Evolutionary conservation across 2,329 filamentous ascomycete genomes (phyloP).

Genomic region (Xylaria arbuscula): DNA sequence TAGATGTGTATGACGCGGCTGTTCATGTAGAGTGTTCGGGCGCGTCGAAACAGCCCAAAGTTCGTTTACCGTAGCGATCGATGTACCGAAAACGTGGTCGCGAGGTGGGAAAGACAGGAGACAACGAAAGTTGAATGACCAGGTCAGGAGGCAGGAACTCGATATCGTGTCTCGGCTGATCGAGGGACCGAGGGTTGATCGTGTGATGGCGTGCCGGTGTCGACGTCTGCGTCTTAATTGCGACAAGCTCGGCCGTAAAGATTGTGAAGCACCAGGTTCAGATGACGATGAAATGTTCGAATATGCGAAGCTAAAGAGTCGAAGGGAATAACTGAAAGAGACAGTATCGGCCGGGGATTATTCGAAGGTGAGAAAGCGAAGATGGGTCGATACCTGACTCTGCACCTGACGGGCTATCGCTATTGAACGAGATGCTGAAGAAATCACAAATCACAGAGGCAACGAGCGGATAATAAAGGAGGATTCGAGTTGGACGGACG

Average conservation of each 20-base stretch:
- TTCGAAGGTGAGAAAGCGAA: conserved; percentile 13
- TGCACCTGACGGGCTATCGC: not conserved
- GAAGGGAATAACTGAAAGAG: not conserved
- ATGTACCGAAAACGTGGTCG: not conserved
- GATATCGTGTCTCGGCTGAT: conserved; percentile 22
- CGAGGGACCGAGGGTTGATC: not conserved
- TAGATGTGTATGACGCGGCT: conserved; percentile 5
- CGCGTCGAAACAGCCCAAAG: conserved; percentile 2
- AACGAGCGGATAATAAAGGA: conserved; percentile 15
- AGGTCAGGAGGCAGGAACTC: not conserved
- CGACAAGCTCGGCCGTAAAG: not conserved
- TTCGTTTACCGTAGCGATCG: not conserved
- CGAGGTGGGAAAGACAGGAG: conserved; percentile 12
- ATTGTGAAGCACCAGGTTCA: not conserved
- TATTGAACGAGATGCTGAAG: not conserved
- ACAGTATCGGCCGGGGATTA: not conserved
- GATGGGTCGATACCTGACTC: conserved; percentile 9
- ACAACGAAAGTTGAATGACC: not conserved
- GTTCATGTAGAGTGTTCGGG: conserved; percentile 18
- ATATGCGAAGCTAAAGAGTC: conserved; percentile 1
- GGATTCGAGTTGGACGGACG: conserved; percentile 29
- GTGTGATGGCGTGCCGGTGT: conserved; percentile 5
- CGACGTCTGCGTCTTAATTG: not conserved
- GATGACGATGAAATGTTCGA: too few relatives aligned
- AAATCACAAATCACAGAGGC: not conserved